Percentiles rank a stretch among this genome's conserved stretches.
Evolutionary conservation across 306 rosid genomes (phyloP).

Genomic region (Cercis canadensis): DNA sequence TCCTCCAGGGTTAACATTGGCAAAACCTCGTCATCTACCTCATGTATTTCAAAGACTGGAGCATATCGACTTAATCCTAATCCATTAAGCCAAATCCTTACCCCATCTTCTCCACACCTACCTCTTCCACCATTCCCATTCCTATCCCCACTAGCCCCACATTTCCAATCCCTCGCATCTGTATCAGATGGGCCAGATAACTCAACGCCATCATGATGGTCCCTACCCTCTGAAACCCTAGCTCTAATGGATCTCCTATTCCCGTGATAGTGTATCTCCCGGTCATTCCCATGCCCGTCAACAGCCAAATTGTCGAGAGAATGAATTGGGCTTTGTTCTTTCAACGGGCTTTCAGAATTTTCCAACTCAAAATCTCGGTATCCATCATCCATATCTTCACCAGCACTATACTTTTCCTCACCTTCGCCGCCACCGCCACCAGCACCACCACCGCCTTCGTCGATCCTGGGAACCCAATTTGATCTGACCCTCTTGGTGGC

Average conservation of each 20-base stretch:
- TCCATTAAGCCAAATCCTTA: constrained; percentile 91
- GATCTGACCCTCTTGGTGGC: constrained; percentile 81
- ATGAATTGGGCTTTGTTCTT: constrained; percentile 71
- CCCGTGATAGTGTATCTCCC: constrained; percentile 57
- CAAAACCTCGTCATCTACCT: constrained; percentile 93
- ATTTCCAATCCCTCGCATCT: constrained; percentile 72
- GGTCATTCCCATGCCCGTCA: constrained; percentile 67
- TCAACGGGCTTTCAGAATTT: constrained; percentile 76
- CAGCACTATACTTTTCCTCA: constrained; percentile 73
- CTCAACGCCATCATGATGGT: constrained; percentile 73
- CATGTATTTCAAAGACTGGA: constrained; percentile 89
- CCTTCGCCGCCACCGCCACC: constrained; percentile 48
- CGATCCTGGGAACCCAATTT: constrained; percentile 79
- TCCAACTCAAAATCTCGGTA: constrained; percentile 77
- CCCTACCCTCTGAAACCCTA: constrained; percentile 71
- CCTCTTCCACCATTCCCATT: constrained; percentile 61
- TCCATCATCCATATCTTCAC: constrained; percentile 74
- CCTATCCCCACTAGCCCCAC: constrained; percentile 58
- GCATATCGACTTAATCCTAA: constrained; percentile 90
- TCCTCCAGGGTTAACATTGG: constrained; percentile 87
- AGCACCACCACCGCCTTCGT: constrained; percentile 62
- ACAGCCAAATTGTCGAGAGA: constrained; percentile 77
- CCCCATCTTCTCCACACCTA: constrained; percentile 79
- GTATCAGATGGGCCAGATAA: constrained; percentile 83
- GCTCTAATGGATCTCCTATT: constrained; percentile 65